These are phyloP conservation scores for Guillardia theta DNA, from an alignment of 78 protist genomes.

Conservation along the genomic window DNA sequence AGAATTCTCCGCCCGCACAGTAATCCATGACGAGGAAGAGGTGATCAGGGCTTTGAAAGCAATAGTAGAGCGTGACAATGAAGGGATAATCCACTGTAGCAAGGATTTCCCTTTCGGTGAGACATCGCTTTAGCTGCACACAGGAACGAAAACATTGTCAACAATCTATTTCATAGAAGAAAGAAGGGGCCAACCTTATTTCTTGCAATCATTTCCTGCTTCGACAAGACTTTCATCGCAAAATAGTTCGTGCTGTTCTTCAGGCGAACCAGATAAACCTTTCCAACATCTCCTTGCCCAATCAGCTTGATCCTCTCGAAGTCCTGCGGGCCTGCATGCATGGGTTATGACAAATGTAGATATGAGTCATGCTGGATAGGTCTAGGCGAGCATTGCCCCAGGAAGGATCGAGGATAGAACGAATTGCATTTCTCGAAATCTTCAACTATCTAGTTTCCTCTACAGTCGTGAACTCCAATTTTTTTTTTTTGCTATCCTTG, in stretches of 20 bases:
- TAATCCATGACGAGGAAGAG: conserved; percentile 38
- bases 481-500: not conserved
- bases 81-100: conserved; percentile 73
- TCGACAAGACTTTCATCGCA: conserved; percentile 71
- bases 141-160: not conserved
- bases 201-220: conserved; percentile 57
- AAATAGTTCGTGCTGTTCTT: not conserved
- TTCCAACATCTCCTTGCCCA: conserved; percentile 72
- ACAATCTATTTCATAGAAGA: not conserved
- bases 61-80: conserved; percentile 66
- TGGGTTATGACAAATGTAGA: not conserved
- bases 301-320: conserved; percentile 48
- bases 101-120: conserved; percentile 76
- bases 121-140: conserved; percentile 44
- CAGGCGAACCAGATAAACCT: conserved; percentile 62
- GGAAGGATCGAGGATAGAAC: no score
- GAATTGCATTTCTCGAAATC: not conserved
- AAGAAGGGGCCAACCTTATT: conserved; percentile 42
- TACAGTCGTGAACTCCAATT: not conserved
- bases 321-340: conserved; percentile 2
- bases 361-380: not conserved
- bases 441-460: not conserved
- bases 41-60: conserved; percentile 31
- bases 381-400: not conserved
- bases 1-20: conserved; percentile 50